phyloP scores from a whole-genome alignment of 805 yeast species.

The Trichomonascus vanleenenianus region DNA sequence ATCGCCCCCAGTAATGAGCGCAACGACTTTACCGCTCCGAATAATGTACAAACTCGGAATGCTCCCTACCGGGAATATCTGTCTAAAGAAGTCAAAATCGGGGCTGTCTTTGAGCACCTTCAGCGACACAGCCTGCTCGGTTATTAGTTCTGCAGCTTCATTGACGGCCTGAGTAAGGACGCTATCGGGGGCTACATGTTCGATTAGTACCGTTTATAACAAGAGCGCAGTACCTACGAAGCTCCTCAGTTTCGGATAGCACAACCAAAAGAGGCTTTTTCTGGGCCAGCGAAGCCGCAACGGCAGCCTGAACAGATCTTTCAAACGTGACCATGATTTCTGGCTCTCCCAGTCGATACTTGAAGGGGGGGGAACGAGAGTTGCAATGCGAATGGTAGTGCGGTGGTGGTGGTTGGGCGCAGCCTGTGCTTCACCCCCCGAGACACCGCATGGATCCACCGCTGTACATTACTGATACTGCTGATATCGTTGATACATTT shows the following conservation, averaged over 20 bases:
- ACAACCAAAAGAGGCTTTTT: constrained; percentile 15
- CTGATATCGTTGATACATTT: too few species aligned
- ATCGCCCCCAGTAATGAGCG: constrained; percentile 9
- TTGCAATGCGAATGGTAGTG: too few species aligned
- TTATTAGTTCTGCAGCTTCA: constrained; percentile 14
- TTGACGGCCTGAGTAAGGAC: too few species aligned
- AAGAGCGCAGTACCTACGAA: too few species aligned
- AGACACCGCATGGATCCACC: too few species aligned
- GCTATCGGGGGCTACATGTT: too few species aligned
- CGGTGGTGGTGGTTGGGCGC: too few species aligned
- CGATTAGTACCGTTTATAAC: too few species aligned
- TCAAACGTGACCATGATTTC: neutral
- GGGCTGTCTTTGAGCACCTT: constrained; percentile 34
- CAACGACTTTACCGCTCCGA: constrained; percentile 40
- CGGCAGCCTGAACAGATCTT: constrained; percentile 14
- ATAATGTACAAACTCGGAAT: constrained; percentile 55
- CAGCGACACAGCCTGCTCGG: constrained; percentile 34
- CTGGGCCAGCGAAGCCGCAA: constrained; percentile 10
- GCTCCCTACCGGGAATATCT: constrained; percentile 44
- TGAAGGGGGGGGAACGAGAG: too few species aligned
- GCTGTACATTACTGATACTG: too few species aligned
- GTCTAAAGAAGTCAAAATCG: constrained; percentile 43
- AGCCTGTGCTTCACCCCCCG: too few species aligned
- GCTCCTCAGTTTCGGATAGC: neutral
- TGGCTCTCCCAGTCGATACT: too few species aligned